Evolutionary conservation across 2,329 filamentous ascomycete species (phyloP), one percentile per base, ranked within the genome.

Genomic region (Corinectria fuckeliana): DNA sequence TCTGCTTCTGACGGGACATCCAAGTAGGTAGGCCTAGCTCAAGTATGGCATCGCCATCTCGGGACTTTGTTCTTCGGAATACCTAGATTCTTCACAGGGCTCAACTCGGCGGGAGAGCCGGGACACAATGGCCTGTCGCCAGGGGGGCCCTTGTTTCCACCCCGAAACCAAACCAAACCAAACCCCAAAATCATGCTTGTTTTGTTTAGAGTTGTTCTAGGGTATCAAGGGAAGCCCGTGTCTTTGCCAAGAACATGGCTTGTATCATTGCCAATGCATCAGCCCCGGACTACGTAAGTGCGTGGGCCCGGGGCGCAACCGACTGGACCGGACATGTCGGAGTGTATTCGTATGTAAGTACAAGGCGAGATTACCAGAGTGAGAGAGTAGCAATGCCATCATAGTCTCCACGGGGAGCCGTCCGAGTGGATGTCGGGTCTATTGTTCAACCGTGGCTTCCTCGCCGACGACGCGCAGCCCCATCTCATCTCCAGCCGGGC

Each of bases 381-480:
- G 21, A 25, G 2, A 21, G 11, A 23, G 11, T 4, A 18, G 8
- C 34, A 7, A 21, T 18, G 36, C 18, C 39, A 42, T 42, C 39
- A n/a, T 32, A 1, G 13, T 9, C 8, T 5, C n/a, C 18, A 6
- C 10, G 23, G 16, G 42, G 42, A 45, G 42, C 14, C 16, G 6
- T n/a, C 6, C 13, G 21, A 16, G 21, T 16, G 41, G 41, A 18
- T 11, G 23, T 18, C 9, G 18, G 23, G 16, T 45, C 42, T 28
- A n/a, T 9, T 36, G 32, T 36, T 18, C 55, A 20, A 44, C 9
- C 30, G 55, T 51, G 48, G 55, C 55, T 51, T 50, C n/a, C n/a
- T n/a, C n/a, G n/a, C n/a, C 21, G 48, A 23, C 30, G 41, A 50
- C 48, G 25, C 55, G 55, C 18, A 57, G 45, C 48, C 55, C 44